These are phyloP conservation scores for Hyaloscypha hepaticicola DNA, from an alignment of 495 filamentous ascomycete species.

Conservation along the genomic window DNA sequence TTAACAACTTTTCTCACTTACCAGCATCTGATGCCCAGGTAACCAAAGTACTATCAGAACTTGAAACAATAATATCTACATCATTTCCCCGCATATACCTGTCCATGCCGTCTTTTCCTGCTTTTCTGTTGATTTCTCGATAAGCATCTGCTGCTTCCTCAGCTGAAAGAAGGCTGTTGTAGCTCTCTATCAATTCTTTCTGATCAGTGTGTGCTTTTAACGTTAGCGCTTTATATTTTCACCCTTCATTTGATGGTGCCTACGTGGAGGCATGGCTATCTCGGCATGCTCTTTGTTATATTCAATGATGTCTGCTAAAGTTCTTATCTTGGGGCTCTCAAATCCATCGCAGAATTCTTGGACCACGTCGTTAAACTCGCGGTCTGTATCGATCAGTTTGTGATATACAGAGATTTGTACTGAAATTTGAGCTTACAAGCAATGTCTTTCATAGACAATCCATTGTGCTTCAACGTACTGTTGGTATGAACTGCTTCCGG, in stretches of 20 bases:
- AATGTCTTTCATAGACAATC: constrained; percentile 4
- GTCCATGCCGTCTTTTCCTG: constrained; percentile 7
- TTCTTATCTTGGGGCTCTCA: constrained; percentile 9
- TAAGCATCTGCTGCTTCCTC: not conserved
- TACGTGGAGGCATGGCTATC: constrained; percentile 20
- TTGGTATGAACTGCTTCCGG: not conserved
- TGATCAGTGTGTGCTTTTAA: not conserved
- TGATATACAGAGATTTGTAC: not conserved
- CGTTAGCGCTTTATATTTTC: not conserved
- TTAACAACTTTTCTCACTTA: constrained; percentile 1
- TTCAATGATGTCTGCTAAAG: constrained; percentile 17
- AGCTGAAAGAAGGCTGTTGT: not conserved
- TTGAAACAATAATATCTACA: constrained; percentile 22
- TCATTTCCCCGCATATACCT: constrained; percentile 7
- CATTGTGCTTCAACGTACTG: constrained; percentile 11
- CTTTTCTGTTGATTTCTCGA: not conserved
- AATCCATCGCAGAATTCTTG: constrained; percentile 20
- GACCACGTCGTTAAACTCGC: constrained; percentile 20
- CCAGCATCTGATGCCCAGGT: constrained; percentile 17
- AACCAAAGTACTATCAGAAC: constrained; percentile 18
- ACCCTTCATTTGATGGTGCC: not conserved
- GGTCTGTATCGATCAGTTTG: not conserved
- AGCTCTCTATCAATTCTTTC: not conserved
- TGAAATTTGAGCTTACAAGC: not conserved
- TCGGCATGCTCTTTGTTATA: constrained; percentile 24